phyloP scores from a whole-genome alignment of 176 grass and related monocot genomes.

The Panicum miliaceum region DNA sequence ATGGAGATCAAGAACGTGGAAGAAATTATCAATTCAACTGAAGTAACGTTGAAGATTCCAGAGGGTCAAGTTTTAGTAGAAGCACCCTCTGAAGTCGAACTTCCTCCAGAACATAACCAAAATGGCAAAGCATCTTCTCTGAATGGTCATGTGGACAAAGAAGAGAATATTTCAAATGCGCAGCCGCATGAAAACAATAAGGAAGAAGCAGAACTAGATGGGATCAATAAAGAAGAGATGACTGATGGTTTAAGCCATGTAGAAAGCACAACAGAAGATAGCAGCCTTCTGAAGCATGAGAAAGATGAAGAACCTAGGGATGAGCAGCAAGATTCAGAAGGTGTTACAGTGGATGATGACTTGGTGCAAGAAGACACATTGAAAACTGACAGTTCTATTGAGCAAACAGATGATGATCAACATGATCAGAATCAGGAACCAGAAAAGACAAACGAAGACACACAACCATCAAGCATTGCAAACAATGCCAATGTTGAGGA shows the following conservation, averaged over 20 bases:
- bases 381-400: conserved; percentile 35
- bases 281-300: conserved; percentile 30
- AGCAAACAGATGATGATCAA: conserved; percentile 20
- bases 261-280: conserved; percentile 46
- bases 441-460: conserved; percentile 31
- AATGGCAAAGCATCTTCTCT: conserved; percentile 39
- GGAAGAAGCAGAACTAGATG: conserved; percentile 27
- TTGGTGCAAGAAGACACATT: conserved; percentile 16
- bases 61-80: conserved; percentile 51
- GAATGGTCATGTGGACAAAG: conserved; percentile 37
- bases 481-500: conserved; percentile 8
- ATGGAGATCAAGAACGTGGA: conserved; percentile 26
- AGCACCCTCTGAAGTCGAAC: conserved; percentile 39
- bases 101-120: conserved; percentile 40
- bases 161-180: conserved; percentile 22
- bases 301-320: conserved; percentile 35
- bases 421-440: conserved; percentile 34
- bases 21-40: conserved; percentile 32
- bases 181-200: conserved; percentile 21
- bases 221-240: conserved; percentile 27
- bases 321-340: conserved; percentile 31
- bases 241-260: conserved; percentile 23
- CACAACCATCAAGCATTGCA: conserved; percentile 28
- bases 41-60: conserved; percentile 49
- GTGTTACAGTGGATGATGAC: conserved; percentile 13